phyloP scores from a whole-genome alignment of 371 early-diverging fungal species.

The Circinella umbellata region DNA sequence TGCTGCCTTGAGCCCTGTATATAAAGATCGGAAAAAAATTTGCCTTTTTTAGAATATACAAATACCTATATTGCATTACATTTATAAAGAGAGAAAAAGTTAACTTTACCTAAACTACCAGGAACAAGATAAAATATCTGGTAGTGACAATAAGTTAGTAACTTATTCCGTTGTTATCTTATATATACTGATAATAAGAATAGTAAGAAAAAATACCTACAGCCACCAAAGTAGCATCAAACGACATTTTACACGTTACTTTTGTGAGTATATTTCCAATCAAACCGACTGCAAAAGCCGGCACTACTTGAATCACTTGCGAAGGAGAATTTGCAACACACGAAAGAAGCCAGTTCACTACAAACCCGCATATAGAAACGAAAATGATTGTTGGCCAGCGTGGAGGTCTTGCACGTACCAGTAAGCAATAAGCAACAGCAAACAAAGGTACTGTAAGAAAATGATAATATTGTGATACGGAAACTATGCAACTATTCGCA shows the following conservation, averaged over 20 bases:
- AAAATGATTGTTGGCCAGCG: slow-evolving; percentile 33
- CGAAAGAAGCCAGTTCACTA: slow-evolving; percentile 38
- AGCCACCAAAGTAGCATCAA: slow-evolving; percentile 59
- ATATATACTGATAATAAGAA: too few relatives aligned
- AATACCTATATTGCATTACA: background rate
- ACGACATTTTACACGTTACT: slow-evolving; percentile 56
- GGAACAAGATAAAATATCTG: slow-evolving; percentile 60
- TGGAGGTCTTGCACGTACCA: slow-evolving; percentile 36
- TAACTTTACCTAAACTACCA: slow-evolving; percentile 52
- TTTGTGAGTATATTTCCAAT: slow-evolving; percentile 45
- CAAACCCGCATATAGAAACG: slow-evolving; percentile 34
- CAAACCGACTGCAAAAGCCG: slow-evolving; percentile 24
- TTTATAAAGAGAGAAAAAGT: background rate
- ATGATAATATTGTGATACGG: slow-evolving; percentile 38
- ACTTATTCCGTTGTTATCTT: too few relatives aligned
- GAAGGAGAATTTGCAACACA: slow-evolving; percentile 52
- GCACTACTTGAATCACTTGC: slow-evolving; percentile 34
- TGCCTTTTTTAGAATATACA: background rate
- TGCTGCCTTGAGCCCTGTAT: slow-evolving; percentile 45
- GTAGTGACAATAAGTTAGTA: too few relatives aligned
- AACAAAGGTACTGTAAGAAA: slow-evolving; percentile 50
- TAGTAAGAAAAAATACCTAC: slow-evolving; percentile 26
- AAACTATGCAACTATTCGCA: slow-evolving; percentile 31
- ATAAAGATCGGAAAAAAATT: too few relatives aligned
- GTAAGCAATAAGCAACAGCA: slow-evolving; percentile 47